Evolutionary conservation across 1,284 basidiomycete genomes (phyloP).

Genomic region (Heimioporus punctisporus): DNA sequence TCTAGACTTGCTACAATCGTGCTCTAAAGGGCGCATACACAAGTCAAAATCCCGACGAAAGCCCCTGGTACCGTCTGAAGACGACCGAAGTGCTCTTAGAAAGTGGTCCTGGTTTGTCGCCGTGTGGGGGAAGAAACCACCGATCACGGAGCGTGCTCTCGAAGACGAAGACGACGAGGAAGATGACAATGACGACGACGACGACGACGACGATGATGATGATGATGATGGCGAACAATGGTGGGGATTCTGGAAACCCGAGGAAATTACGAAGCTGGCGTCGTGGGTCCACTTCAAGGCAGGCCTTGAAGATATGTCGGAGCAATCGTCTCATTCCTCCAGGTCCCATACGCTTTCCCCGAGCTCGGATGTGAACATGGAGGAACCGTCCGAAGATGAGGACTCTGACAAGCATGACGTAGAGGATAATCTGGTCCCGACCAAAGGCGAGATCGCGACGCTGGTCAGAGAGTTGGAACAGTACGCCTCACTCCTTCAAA

Average conservation of each 20-base stretch:
- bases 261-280: constrained; percentile 64
- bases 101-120: constrained; percentile 77
- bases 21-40: constrained; percentile 29
- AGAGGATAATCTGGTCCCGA: constrained; percentile 17
- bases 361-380: constrained; percentile 23
- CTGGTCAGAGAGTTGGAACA: constrained; percentile 49
- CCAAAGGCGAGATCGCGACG: constrained; percentile 34
- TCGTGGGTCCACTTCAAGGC: constrained; percentile 61
- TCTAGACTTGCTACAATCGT: constrained; percentile 41
- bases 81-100: constrained; percentile 48
- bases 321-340: constrained; percentile 8
- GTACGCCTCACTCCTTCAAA: constrained; percentile 51
- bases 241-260: constrained; percentile 74
- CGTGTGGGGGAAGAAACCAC: constrained; percentile 64
- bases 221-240: constrained; percentile 43
- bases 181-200: neutral
- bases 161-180: constrained; percentile 14
- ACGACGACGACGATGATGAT: constrained; percentile 12
- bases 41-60: constrained; percentile 38
- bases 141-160: constrained; percentile 24
- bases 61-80: constrained; percentile 42
- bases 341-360: neutral
- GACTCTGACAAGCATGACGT: constrained; percentile 4
- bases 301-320: constrained; percentile 40
- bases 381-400: constrained; percentile 13